Evolutionary conservation across 306 rosid genomes (phyloP).

Genomic region (Psophocarpus tetragonolobus): DNA sequence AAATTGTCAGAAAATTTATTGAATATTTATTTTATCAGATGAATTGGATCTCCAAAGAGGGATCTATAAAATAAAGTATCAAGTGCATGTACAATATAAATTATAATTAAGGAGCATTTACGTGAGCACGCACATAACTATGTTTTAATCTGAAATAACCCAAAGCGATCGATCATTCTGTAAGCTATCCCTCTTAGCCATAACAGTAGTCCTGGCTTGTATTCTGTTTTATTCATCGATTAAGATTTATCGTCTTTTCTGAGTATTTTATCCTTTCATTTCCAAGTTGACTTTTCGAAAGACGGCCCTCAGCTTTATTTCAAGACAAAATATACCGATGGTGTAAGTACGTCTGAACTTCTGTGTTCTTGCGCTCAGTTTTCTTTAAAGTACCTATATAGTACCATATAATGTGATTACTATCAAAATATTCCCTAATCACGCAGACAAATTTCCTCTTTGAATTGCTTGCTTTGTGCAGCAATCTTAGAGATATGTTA

Average conservation of each 20-base stretch:
- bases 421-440: constrained; percentile 20
- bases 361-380: constrained; percentile 24
- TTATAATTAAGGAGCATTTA: too few relatives aligned
- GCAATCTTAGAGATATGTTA: constrained; percentile 6
- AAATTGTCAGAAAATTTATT: too few relatives aligned
- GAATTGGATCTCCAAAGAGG: too few relatives aligned
- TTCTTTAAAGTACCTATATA: constrained; percentile 27
- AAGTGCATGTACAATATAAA: too few relatives aligned
- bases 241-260: background rate
- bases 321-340: constrained; percentile 29
- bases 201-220: background rate
- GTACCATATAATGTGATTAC: constrained; percentile 7
- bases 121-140: too few relatives aligned
- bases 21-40: too few relatives aligned
- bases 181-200: too few relatives aligned
- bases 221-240: background rate
- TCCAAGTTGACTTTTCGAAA: constrained; percentile 10
- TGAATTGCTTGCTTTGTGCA: constrained; percentile 24
- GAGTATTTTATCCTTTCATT: background rate
- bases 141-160: background rate
- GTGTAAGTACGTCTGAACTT: constrained; percentile 34
- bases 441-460: background rate
- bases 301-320: constrained; percentile 31
- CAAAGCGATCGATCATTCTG: background rate
- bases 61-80: too few relatives aligned